Evolutionary conservation across 495 filamentous ascomycete species (phyloP).

Genomic region (Apiosordaria backusii): DNA sequence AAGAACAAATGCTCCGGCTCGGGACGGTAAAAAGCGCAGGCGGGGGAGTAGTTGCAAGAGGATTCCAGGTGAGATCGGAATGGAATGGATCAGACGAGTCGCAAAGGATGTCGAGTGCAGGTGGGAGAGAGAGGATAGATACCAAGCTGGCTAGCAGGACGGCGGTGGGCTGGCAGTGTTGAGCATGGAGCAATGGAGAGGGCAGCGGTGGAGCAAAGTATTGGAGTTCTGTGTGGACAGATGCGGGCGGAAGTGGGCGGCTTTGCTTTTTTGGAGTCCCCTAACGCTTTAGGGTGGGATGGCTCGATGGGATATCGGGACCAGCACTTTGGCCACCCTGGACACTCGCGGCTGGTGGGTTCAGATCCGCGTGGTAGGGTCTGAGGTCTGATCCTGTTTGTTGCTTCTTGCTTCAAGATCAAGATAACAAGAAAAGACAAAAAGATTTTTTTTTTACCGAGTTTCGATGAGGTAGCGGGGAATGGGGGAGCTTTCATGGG

Average conservation of each 20-base stretch:
- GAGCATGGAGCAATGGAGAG: conserved; percentile 15
- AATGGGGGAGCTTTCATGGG: not conserved
- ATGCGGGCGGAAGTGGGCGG: conserved; percentile 16
- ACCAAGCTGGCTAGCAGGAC: not conserved
- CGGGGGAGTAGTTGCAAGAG: not conserved
- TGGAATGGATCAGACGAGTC: conserved; percentile 6
- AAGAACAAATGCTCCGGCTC: conserved; percentile 4
- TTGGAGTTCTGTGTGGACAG: conserved; percentile 6
- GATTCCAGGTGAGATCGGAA: too few relatives aligned
- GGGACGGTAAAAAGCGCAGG: conserved; percentile 6
- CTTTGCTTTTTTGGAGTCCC: not conserved
- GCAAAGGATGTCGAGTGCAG: conserved; percentile 1
- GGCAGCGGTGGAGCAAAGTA: conserved; percentile 15
- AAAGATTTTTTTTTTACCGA: not conserved
- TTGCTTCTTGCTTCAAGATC: too few relatives aligned
- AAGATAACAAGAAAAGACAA: not conserved
- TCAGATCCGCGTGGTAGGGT: not conserved
- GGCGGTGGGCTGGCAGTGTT: conserved; percentile 17
- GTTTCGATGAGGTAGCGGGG: not conserved
- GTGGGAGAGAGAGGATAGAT: not conserved
- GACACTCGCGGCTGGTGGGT: not conserved
- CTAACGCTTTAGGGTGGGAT: conserved; percentile 4
- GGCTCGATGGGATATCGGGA: not conserved
- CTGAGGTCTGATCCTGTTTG: not conserved
- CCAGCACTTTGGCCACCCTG: not conserved